phyloP scores from a whole-genome alignment of 164 flowering plant genomes.

The Akebia trifoliata region DNA sequence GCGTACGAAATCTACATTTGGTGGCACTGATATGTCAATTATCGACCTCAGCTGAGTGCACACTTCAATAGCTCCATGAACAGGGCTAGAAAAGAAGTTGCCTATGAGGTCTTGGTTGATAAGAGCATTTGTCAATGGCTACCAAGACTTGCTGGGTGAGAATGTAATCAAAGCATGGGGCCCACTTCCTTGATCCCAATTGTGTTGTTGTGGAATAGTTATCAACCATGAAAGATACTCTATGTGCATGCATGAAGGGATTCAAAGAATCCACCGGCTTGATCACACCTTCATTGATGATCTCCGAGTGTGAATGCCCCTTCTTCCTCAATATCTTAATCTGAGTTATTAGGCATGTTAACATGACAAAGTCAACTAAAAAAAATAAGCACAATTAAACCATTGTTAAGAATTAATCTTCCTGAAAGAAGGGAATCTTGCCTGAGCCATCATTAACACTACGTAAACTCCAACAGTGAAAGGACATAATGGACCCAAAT shows the following conservation, averaged over 20 bases:
- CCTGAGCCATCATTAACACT: constrained; percentile 99
- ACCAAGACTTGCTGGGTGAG: constrained; percentile 89
- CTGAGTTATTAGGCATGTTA: too few species aligned
- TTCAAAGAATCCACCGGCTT: constrained; percentile 94
- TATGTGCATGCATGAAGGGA: constrained; percentile 97
- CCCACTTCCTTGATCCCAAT: constrained; percentile 95
- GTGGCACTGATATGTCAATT: constrained; percentile 82
- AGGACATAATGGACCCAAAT: constrained; percentile 77
- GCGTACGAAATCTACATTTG: constrained; percentile 88
- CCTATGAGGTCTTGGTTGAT: constrained; percentile 76
- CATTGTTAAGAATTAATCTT: too few species aligned
- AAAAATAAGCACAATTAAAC: too few species aligned
- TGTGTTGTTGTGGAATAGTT: constrained; percentile 94
- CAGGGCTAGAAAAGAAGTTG: constrained; percentile 84
- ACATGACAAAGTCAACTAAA: too few species aligned
- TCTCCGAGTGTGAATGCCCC: constrained; percentile 93
- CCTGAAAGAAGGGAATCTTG: constrained; percentile 11
- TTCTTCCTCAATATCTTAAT: constrained; percentile 89
- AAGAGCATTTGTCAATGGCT: constrained; percentile 64
- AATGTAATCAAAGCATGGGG: constrained; percentile 88
- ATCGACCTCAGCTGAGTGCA: constrained; percentile 89
- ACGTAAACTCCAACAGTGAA: constrained; percentile 94
- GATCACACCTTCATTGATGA: constrained; percentile 91
- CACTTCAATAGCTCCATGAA: constrained; percentile 81
- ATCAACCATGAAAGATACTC: constrained; percentile 95